Conservation (phyloP, 2,329 filamentous ascomycete species). For the Dactylella cylindrospora region DNA sequence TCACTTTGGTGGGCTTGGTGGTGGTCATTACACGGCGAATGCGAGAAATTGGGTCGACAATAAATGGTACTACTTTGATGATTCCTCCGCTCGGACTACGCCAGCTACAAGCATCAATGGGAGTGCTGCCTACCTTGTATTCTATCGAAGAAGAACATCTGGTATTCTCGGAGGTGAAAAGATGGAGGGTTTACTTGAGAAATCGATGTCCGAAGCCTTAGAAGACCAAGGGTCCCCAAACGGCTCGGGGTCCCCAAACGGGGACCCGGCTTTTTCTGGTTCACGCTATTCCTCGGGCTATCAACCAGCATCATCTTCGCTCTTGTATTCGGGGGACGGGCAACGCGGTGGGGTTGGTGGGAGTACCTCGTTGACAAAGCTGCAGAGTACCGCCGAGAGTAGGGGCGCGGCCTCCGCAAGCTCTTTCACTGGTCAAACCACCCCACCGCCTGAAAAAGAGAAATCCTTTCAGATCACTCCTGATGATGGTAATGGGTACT, state of each 20-base stretch:
- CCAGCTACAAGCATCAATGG: constrained; percentile 29
- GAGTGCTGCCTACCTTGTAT: constrained; percentile 80
- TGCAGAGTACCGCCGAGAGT: constrained; percentile 13
- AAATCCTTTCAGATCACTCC: constrained; percentile 33
- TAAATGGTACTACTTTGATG: constrained; percentile 96
- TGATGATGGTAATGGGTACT: constrained; percentile 18
- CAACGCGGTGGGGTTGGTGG: constrained; percentile 34
- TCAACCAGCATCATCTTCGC: constrained; percentile 39
- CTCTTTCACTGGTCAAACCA: constrained; percentile 19
- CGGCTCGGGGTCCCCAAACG: constrained; percentile 43
- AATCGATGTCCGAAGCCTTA: constrained; percentile 17
- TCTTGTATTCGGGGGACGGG: constrained; percentile 35
- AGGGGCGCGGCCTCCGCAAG: not conserved
- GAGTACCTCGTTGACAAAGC: constrained; percentile 29
- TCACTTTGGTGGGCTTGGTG: constrained; percentile 88
- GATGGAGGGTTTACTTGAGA: constrained; percentile 52
- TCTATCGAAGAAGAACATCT: constrained; percentile 84
- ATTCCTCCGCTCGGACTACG: constrained; percentile 58
- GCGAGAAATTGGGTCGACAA: constrained; percentile 88
- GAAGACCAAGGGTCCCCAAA: constrained; percentile 39
- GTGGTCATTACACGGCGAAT: constrained; percentile 93
- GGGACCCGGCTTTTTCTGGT: constrained; percentile 43
- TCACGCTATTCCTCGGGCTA: constrained; percentile 38
- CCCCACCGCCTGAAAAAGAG: constrained; percentile 33
- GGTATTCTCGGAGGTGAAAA: constrained; percentile 70